Evolutionary conservation across 2,329 filamentous ascomycete genomes (phyloP).

Genomic region (Colletotrichum brevisporum): DNA sequence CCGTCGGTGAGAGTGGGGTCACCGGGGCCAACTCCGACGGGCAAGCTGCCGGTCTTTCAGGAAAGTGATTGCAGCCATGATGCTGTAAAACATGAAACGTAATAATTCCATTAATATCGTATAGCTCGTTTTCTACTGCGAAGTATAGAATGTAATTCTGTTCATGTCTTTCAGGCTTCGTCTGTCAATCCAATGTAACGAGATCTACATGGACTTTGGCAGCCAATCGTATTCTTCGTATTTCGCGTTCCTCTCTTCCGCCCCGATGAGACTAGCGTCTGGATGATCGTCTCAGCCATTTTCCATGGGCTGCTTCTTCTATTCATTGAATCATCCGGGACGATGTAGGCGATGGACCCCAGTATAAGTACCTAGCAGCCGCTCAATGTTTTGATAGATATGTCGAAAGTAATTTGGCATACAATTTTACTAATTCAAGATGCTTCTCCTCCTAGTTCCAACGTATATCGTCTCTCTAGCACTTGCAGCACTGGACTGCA

Average conservation of each 20-base stretch:
- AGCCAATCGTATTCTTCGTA: not conserved
- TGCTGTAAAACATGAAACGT: too few relatives aligned
- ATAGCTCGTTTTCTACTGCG: too few relatives aligned
- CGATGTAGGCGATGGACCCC: not conserved
- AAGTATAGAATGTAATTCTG: too few relatives aligned
- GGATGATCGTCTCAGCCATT: not conserved
- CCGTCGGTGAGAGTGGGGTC: too few relatives aligned
- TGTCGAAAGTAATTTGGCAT: not conserved
- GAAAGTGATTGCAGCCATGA: too few relatives aligned
- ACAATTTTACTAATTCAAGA: not conserved
- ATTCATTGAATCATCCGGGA: not conserved
- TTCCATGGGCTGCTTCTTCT: not conserved
- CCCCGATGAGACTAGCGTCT: not conserved
- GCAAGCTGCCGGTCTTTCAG: too few relatives aligned
- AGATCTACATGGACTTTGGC: not conserved
- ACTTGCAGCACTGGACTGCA: conserved; percentile 44
- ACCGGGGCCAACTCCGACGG: too few relatives aligned
- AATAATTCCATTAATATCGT: too few relatives aligned
- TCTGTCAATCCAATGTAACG: too few relatives aligned
- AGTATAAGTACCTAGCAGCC: not conserved
- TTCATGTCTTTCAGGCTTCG: too few relatives aligned
- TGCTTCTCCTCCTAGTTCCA: not conserved
- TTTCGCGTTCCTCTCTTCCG: conserved; percentile 1
- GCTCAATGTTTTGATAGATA: not conserved
- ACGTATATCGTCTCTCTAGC: not conserved